phyloP scores from a whole-genome alignment of 108 stramenopile species.

The Skeletonema marinoi region DNA sequence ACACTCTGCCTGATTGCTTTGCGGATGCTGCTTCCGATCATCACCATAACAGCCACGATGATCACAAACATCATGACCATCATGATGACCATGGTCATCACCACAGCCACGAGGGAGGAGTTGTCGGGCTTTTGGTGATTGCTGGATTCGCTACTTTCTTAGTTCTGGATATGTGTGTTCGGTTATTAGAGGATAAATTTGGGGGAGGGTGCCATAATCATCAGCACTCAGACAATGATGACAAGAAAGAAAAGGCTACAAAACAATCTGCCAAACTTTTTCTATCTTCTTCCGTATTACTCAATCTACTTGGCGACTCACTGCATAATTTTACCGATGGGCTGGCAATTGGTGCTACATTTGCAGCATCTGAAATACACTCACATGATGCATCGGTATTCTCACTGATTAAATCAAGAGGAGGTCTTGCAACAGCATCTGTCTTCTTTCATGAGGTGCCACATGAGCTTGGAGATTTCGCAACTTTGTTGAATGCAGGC shows the following conservation, averaged over 20 bases:
- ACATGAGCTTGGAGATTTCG: conserved; percentile 90
- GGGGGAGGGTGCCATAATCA: conserved; percentile 40
- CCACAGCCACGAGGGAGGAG: conserved; percentile 26
- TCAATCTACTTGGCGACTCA: conserved; percentile 85
- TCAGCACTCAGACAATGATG: conserved; percentile 13
- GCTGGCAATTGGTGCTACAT: conserved; percentile 86
- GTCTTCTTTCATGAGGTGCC: conserved; percentile 92
- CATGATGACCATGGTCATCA: conserved; percentile 8
- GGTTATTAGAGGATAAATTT: conserved; percentile 41
- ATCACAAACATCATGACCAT: not conserved
- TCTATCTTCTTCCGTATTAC: conserved; percentile 54
- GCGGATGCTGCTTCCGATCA: conserved; percentile 17
- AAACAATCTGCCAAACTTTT: conserved; percentile 19
- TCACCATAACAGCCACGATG: not conserved
- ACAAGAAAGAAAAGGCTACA: conserved; percentile 15
- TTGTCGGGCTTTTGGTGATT: conserved; percentile 69
- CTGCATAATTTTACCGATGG: conserved; percentile 89
- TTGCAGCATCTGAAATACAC: conserved; percentile 45
- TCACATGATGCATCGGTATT: conserved; percentile 33
- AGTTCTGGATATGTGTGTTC: conserved; percentile 67
- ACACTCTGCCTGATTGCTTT: conserved; percentile 72
- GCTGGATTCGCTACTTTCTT: conserved; percentile 78
- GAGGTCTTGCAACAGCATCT: conserved; percentile 75
- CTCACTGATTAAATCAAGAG: conserved; percentile 59
- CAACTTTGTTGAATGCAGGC: conserved; percentile 78